These are phyloP conservation scores for Trifolium pratense DNA, from an alignment of 306 rosid species.

Conservation along the genomic window DNA sequence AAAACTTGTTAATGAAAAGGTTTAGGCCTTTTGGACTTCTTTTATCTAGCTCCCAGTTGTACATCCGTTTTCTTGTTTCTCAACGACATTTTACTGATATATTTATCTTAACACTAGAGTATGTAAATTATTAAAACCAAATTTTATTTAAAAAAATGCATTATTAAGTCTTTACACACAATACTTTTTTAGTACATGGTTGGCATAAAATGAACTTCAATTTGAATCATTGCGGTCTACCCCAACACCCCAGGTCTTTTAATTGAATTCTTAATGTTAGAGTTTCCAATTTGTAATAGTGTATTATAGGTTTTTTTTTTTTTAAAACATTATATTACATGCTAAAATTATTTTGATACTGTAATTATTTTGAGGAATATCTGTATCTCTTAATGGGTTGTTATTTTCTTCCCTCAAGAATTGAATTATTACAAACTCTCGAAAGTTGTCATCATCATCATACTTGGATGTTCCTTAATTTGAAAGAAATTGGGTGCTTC, in stretches of 20 bases:
- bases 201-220: neutral
- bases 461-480: conserved; percentile 20
- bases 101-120: neutral
- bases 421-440: conserved; percentile 20
- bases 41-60: neutral
- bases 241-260: neutral
- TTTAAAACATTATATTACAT: neutral
- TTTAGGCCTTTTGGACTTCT: neutral
- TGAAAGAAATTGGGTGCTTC: conserved; percentile 23
- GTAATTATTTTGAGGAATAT: neutral
- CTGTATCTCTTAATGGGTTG: neutral
- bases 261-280: neutral
- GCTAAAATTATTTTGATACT: conserved; percentile 1
- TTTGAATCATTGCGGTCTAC: neutral
- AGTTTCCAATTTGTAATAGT: neutral
- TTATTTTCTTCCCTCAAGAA: conserved; percentile 3
- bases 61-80: neutral
- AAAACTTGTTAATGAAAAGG: neutral
- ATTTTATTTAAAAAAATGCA: neutral
- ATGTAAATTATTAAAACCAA: neutral
- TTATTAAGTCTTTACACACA: neutral
- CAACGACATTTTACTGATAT: neutral
- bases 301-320: too few relatives aligned
- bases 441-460: conserved; percentile 2
- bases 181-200: neutral